phyloP scores from a whole-genome alignment of 768 basidiomycete genomes.

The Suillus spraguei region DNA sequence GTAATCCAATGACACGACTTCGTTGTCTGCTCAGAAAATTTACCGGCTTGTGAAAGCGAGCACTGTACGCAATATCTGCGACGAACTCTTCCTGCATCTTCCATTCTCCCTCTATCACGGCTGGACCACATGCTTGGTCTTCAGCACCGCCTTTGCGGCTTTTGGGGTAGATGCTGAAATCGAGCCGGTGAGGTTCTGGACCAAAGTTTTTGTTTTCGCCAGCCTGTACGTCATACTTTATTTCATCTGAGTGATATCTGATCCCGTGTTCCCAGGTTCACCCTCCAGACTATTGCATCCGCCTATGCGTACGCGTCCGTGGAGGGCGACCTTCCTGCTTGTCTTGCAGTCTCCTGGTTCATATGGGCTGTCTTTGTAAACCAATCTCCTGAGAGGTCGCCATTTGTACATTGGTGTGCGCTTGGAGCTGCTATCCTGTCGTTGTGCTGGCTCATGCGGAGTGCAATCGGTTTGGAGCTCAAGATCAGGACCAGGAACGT shows the following conservation, averaged over 20 bases:
- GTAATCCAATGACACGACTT: conserved; percentile 37
- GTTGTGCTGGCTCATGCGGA: conserved; percentile 65
- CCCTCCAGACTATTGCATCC: conserved; percentile 59
- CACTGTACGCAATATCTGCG: conserved; percentile 47
- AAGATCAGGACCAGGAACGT: conserved; percentile 36
- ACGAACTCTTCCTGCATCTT: conserved; percentile 70
- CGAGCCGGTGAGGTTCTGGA: conserved; percentile 56
- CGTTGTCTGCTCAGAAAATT: conserved; percentile 48
- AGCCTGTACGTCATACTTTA: conserved; percentile 42
- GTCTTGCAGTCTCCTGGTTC: conserved; percentile 67
- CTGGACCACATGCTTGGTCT: conserved; percentile 54
- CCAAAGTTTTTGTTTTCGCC: conserved; percentile 63
- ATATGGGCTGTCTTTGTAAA: conserved; percentile 66
- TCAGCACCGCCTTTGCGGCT: conserved; percentile 60
- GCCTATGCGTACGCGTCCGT: conserved; percentile 66
- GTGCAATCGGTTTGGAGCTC: conserved; percentile 42
- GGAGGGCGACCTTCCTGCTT: conserved; percentile 70
- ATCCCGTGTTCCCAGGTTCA: conserved; percentile 36
- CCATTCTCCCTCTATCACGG: conserved; percentile 76
- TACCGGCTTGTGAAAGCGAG: conserved; percentile 67
- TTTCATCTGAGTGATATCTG: not conserved
- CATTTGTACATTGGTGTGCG: conserved; percentile 69
- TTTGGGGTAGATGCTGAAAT: conserved; percentile 60
- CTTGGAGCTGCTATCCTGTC: conserved; percentile 64
- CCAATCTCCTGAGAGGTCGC: conserved; percentile 42